Conservation (phyloP, 352 stramenopile species). For the Phytophthora capsici region DNA sequence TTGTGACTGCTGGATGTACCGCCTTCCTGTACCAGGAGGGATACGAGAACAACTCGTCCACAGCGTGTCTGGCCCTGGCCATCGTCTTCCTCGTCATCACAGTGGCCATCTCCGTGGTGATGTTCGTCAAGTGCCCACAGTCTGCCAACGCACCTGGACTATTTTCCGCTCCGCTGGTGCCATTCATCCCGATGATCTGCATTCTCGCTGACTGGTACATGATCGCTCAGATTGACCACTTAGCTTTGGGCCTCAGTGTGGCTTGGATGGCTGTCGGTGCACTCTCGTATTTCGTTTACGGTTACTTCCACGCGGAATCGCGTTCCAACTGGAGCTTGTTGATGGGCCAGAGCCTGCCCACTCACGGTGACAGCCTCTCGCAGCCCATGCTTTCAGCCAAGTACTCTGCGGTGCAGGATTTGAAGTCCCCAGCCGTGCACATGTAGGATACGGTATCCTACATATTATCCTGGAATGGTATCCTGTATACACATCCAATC, state of each 20-base stretch:
- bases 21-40: conserved; percentile 69
- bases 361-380: conserved; percentile 32
- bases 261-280: conserved; percentile 55
- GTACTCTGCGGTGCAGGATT: conserved; percentile 25
- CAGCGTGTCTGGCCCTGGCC: conserved; percentile 45
- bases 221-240: conserved; percentile 54
- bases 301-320: conserved; percentile 49
- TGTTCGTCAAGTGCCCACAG: conserved; percentile 61
- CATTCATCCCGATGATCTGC: conserved; percentile 57
- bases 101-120: conserved; percentile 35
- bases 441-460: background rate
- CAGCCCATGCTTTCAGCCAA: conserved; percentile 47
- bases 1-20: conserved; percentile 42
- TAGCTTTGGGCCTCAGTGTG: conserved; percentile 44
- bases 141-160: conserved; percentile 30
- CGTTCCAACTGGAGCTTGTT: conserved; percentile 50
- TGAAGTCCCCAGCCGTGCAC: conserved; percentile 36
- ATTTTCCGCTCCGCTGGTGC: conserved; percentile 63
- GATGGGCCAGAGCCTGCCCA: conserved; percentile 43
- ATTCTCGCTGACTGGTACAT: conserved; percentile 76
- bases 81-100: conserved; percentile 53
- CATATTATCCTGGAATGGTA: no score
- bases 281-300: conserved; percentile 69
- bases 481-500: no score
- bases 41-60: conserved; percentile 49